Evolutionary conservation across 2,329 filamentous ascomycete genomes (phyloP), one percentile per base, ranked within the genome.

Genomic region (Botrytis deweyae): DNA sequence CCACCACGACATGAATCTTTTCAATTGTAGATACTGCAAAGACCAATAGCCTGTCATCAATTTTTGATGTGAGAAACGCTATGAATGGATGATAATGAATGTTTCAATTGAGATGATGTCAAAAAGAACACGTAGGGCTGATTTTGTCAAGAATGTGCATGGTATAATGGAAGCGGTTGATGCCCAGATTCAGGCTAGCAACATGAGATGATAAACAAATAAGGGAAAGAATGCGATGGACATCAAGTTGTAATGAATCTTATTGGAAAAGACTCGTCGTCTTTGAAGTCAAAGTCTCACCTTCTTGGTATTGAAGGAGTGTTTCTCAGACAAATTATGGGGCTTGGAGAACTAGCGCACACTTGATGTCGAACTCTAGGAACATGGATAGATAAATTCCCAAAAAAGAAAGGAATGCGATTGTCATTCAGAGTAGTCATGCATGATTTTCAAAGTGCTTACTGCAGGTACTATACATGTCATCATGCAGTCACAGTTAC

Each of bases 391-490:
- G 14, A 16, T 4, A 38, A 10, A 20, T 55, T 42, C 16, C 16
- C 9, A 1, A 20, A 29, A 68, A 40, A 20, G 14, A 22, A 64
- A 18, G 38, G 40, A 64, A 64, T 42, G 7, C n/a, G 6, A 58
- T 58, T 29, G 7, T 18, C 52, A 49, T 22, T 9, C 65, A 40
- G 25, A n/a, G 33, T 38, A 29, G 9, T 46, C 14, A 46, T 38
- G 44, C 22, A 38, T 38, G 4, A 38, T 18, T 25, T 64, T 55
- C 4, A 25, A 46, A 70, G 55, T 70, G 68, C 68, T 70, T 36
- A 70, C 29, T 70, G 40, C 68, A 70, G n/a, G 22, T 62, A 62
- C 20, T 70, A 29, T 18, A 63, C 29, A 63, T 33, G 55, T 70
- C 29, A 46, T 46, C 29, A 70, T 70, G 40, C 55, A 70, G 40